Conservation (phyloP, 2,329 filamentous ascomycete species). For the Eurotiales sp. region DNA sequence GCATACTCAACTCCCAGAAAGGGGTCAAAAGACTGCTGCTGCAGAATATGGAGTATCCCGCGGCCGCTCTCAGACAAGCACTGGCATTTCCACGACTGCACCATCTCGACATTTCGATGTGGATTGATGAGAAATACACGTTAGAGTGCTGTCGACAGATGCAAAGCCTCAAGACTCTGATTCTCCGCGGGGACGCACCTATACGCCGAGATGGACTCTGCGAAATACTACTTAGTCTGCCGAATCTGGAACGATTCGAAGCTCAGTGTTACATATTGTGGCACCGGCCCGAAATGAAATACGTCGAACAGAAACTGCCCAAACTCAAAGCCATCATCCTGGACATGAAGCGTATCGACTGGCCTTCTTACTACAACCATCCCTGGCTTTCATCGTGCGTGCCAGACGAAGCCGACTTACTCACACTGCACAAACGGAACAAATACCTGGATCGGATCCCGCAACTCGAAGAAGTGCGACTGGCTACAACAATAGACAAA, state of each 20-base stretch:
- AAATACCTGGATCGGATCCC: slow-evolving; percentile 2
- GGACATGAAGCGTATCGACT: not conserved
- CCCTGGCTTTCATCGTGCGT: not conserved
- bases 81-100: slow-evolving; percentile 10
- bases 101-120: slow-evolving; percentile 7
- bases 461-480: slow-evolving; percentile 8
- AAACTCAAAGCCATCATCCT: slow-evolving; percentile 7
- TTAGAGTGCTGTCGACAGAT: slow-evolving; percentile 4
- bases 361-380: not conserved
- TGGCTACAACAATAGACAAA: not conserved
- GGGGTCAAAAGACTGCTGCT: slow-evolving; percentile 6
- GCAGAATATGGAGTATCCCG: slow-evolving; percentile 7
- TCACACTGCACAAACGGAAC: not conserved
- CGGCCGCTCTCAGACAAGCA: slow-evolving; percentile 4
- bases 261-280: not conserved
- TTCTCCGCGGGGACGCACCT: slow-evolving; percentile 21
- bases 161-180: slow-evolving; percentile 18
- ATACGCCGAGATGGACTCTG: not conserved
- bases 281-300: not conserved
- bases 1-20: slow-evolving; percentile 8
- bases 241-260: slow-evolving; percentile 22
- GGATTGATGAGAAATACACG: slow-evolving; percentile 2
- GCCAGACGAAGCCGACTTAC: not conserved
- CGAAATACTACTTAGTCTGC: slow-evolving; percentile 19
- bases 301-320: not conserved